These are phyloP conservation scores for Lactifluus pinguis DNA, from an alignment of 768 basidiomycete genomes.

Conservation along the genomic window DNA sequence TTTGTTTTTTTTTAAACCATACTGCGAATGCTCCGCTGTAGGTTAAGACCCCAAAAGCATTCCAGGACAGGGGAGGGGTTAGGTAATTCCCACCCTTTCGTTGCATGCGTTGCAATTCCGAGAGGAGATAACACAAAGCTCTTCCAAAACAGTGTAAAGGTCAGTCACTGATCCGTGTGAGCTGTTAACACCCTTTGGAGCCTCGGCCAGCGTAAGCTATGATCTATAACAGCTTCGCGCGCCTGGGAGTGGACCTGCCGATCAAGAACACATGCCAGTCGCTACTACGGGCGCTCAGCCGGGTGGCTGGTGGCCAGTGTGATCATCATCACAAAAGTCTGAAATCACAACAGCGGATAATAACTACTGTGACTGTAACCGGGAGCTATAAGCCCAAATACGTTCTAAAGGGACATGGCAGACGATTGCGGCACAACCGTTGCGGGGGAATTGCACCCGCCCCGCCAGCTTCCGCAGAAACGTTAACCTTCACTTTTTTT, in stretches of 20 bases:
- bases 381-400: not conserved
- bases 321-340: not conserved
- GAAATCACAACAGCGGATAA: constrained; percentile 1
- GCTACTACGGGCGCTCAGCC: not conserved
- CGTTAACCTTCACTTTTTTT: not conserved
- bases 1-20: not conserved
- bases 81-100: constrained; percentile 12
- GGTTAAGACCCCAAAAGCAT: not conserved
- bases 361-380: not conserved
- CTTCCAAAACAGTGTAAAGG: not conserved
- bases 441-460: not conserved
- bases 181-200: not conserved
- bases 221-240: not conserved
- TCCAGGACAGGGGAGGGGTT: constrained; percentile 4
- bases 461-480: not conserved
- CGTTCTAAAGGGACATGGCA: constrained; percentile 5
- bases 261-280: not conserved
- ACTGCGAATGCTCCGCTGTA: not conserved
- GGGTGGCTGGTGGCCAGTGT: not conserved
- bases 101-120: not conserved
- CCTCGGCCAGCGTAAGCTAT: not conserved
- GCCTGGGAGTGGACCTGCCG: not conserved
- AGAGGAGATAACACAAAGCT: constrained; percentile 7
- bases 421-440: constrained; percentile 1
- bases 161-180: no score